Base-by-base conservation (phyloP, 768 basidiomycete species). In the Phanerodontia chrysosporium region DNA sequence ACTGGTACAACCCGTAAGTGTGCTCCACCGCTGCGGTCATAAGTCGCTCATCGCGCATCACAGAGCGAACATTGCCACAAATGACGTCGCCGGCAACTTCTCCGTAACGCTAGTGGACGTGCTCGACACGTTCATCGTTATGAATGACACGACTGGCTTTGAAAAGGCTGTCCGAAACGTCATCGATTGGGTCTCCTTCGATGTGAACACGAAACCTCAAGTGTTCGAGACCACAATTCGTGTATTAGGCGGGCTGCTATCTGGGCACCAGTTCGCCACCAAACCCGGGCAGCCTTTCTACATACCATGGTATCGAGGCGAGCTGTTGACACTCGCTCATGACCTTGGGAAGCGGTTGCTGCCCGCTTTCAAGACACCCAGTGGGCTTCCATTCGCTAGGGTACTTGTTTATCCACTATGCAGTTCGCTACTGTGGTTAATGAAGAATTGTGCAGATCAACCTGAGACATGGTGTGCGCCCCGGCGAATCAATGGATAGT, bases 141-240 rank as follows among this genome's bases (percentile, higher is more conserved):
- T 95, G 32, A 80, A 84, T 64, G 91, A 95, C 67, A 82, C 81
- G 24, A 67, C 75, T 52, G 90, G 87, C 6, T 98, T 97, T 67
- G 89, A 92, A 66, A 76, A 76, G n/a, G 95, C 92, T 2, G 87
- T 98, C 53, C 83, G 82, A 59, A 84, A 90, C 62, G 83, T 94
- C 55, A 88, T 96, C 52, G 73, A 84, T 55, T 85, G 83, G 80
- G 90, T 97, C 39, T 87, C 87, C 0, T 98, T 97, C 71, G 91
- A 98, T 69, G 89, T 94, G 58, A 87, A 98, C 72, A 93, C 92
- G 44, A 92, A 86, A 72, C 94, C 97, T n/a, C 96, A 99, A 79
- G 89, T 98, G 3, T 99, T 99, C 67, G 96, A 99, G 76, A 92
- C 91, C 10, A 98, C 92, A 0, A 98, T 98, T 57, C 85, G 95